Evolutionary conservation across 2,329 filamentous ascomycete species (phyloP), one percentile per base, ranked within the genome.

Genomic region (Epichloe coenophiala): DNA sequence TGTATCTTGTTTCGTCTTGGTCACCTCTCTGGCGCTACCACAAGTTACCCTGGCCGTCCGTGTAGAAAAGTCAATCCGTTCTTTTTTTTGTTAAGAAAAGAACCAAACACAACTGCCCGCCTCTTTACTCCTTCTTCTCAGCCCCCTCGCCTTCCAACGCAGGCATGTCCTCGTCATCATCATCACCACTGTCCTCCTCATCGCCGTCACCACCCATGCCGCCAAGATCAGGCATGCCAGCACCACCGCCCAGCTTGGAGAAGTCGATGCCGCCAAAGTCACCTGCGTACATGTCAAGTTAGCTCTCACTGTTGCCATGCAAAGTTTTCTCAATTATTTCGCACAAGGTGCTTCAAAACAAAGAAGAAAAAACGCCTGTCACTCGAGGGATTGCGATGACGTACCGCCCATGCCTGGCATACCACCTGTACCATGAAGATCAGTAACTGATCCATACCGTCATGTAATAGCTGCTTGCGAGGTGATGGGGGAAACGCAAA

Each of bases 261-360:
- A 95, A 95, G 71, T 95, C 89, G 65, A 95, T 93, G 61, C 86
- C 87, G 61, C 86, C 82, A 57, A 93, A 88, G 68, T 88, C 87
- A 58, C 81, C 82, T 54, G 50, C n/a, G 17, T 11, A n/a, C 9
- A 39, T 31, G 46, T 40, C 46, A 41, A 35, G 33, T 51, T 47
- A 46, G 41, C 31, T 3, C 15, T 35, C 13, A 12, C 17, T 17
- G 19, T 37, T 19, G 15, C n/a, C 5, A 5, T 33, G 15, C 19
- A 46, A 37, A 12, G 8, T 7, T 9, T 15, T 35, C 19, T 3
- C 15, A 2, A 27, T 38, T 9, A 19, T 6, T 17, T 35, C 19
- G 15, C 33, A 7, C 11, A 2, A 47, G 3, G 38, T 27, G 45
- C 36, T 42, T 27, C 31, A 23, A n/a, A 23, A 17, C 39, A 23